Conservation (phyloP, 2,329 filamentous ascomycete species). For the Diaporthe citriasiana region DNA sequence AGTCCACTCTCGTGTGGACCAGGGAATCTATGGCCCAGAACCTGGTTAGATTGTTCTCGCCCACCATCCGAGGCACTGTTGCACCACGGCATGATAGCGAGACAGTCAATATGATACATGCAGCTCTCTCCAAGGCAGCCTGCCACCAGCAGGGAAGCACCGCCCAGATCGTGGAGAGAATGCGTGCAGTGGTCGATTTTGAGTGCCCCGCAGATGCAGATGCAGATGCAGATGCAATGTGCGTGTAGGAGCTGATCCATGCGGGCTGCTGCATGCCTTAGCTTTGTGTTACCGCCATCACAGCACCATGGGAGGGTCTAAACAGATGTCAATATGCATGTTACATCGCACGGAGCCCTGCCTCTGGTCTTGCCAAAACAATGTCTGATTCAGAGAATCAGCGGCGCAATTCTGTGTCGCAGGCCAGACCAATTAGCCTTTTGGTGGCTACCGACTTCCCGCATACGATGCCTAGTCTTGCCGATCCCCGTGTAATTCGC, state of each 20-base stretch:
- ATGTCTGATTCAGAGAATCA: conserved; percentile 18
- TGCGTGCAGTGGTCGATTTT: conserved; percentile 2
- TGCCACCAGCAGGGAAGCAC: conserved; percentile 3
- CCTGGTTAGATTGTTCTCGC: neutral
- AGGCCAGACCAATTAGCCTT: neutral
- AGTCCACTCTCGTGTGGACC: neutral
- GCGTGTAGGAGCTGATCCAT: conserved; percentile 26
- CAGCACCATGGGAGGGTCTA: neutral
- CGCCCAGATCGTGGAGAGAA: neutral
- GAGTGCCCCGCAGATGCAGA: conserved; percentile 19
- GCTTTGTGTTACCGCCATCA: conserved; percentile 4
- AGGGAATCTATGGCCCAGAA: neutral
- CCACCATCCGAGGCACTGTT: neutral
- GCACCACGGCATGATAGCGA: conserved; percentile 13
- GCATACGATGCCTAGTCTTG: neutral
- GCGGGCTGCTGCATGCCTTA: conserved; percentile 20
- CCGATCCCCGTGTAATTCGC: neutral
- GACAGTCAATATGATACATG: conserved; percentile 1
- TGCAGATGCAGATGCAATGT: conserved; percentile 35
- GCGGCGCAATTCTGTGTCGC: neutral
- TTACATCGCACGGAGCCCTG: conserved; percentile 30
- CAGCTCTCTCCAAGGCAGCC: neutral
- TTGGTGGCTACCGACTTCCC: conserved; percentile 13
- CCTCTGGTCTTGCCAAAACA: conserved; percentile 19
- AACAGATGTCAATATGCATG: conserved; percentile 32